A percentile compares a stretch with the other conserved stretches of the same genome.
These are phyloP conservation scores for Penicillium bovifimosum DNA, from an alignment of 495 filamentous ascomycete genomes.

Conservation along the genomic window DNA sequence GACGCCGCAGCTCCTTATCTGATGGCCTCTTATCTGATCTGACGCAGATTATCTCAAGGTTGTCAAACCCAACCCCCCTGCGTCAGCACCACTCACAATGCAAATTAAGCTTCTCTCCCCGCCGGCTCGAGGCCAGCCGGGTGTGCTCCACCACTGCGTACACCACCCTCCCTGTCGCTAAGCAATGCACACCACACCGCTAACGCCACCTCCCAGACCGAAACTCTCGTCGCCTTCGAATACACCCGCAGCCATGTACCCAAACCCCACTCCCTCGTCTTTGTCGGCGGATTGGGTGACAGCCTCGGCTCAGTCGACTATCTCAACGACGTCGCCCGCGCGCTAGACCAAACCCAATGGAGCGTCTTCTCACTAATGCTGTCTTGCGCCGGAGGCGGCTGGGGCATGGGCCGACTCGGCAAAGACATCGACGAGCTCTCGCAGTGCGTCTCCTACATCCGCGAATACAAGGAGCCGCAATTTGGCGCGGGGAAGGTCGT, in stretches of 20 bases:
- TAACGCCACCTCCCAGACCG: constrained; percentile 14
- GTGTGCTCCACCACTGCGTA: constrained; percentile 27
- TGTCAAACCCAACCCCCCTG: background rate
- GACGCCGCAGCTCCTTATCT: constrained; percentile 4
- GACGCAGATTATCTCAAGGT: constrained; percentile 1
- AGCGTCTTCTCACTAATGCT: constrained; percentile 53
- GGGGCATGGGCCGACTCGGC: constrained; percentile 58
- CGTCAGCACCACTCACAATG: constrained; percentile 8
- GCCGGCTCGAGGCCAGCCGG: constrained; percentile 19
- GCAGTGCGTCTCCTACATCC: constrained; percentile 60
- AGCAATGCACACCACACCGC: background rate
- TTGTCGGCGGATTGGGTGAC: constrained; percentile 54
- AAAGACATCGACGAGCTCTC: constrained; percentile 66
- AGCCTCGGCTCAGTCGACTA: constrained; percentile 61
- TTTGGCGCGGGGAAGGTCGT: constrained; percentile 25
- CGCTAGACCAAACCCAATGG: constrained; percentile 52
- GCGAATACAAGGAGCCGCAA: constrained; percentile 23
- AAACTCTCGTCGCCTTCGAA: constrained; percentile 24
- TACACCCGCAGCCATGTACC: constrained; percentile 19
- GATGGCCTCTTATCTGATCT: constrained; percentile 21
- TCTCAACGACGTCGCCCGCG: constrained; percentile 35
- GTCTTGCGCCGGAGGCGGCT: constrained; percentile 60
- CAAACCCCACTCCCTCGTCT: constrained; percentile 26
- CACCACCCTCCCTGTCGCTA: background rate
- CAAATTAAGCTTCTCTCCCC: constrained; percentile 19